Evolutionary conservation across 352 stramenopile genomes (phyloP), one percentile per base, ranked within the genome.

Genomic region (Globisporangium carolinianum): DNA sequence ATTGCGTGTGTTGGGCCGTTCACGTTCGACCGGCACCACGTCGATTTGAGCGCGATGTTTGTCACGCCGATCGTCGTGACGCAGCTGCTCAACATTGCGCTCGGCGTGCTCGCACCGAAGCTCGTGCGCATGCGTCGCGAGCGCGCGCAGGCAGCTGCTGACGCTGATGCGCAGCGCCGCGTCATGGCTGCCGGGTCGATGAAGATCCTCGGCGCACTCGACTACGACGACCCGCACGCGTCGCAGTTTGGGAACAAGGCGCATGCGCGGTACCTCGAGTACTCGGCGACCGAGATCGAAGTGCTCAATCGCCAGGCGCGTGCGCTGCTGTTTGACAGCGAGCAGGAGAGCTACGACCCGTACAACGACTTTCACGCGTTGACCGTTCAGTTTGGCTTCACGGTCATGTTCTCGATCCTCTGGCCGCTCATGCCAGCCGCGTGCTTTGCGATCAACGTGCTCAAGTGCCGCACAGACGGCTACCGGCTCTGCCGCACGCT

Each of bases 1-100:
- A 83, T 92, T 24, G 73, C 88, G 57, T 94, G 83, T 55, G 67
- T 85, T 10, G 85, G 83, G 6, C 86, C 80, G 43, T 89, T 94
- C 51, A 93, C 83, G 3, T 94, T 93, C 63, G 83, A 94, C 57
- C 79, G 78, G 2, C 72, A 81, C 47, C 85, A 94, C 71, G 81
- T 94, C n/a, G 79, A 93, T 51, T 49, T 94, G 14, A 84, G 81
- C 43, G 76, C 80, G 11, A 91, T 94, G 78, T 94, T 94, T 69
- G 75, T 94, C 39, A 94, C 85, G 2, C 83, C 85, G 9, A 94
- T 94, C 54, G 72, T 94, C 0, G 81, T 94, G 32, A 94, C 85
- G 6, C 83, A 94, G 67, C 72, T 64, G 51, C 68, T 94, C 37
- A 94, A 94, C 50, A 89, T 94, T 38, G 56, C 83, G 32, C 49